Evolutionary conservation across 768 basidiomycete species (phyloP).

Genomic region (Filobasidium floriforme): DNA sequence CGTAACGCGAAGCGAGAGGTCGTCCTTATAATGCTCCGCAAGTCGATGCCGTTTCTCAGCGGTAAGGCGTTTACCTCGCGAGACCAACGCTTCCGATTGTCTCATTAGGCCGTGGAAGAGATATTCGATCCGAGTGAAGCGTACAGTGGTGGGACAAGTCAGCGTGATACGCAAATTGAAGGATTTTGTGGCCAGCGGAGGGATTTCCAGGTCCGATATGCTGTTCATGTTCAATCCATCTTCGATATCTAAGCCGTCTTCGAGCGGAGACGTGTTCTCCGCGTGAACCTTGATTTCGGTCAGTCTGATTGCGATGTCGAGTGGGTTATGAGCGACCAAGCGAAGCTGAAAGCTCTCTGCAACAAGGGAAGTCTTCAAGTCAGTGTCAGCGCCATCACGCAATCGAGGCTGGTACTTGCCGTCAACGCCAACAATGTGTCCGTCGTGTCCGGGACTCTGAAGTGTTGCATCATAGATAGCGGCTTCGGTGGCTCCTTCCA

Average conservation of each 20-base stretch:
- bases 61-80: background rate
- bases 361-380: too few relatives aligned
- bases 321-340: too few relatives aligned
- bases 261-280: background rate
- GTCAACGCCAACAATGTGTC: too few relatives aligned
- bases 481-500: background rate
- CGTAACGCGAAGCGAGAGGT: background rate
- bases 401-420: too few relatives aligned
- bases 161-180: background rate
- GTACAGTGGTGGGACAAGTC: too few relatives aligned
- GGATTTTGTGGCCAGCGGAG: background rate
- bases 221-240: background rate
- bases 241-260: background rate
- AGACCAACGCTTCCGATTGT: background rate
- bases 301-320: background rate
- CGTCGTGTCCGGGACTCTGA: background rate
- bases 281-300: background rate
- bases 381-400: too few relatives aligned
- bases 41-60: background rate
- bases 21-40: background rate
- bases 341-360: too few relatives aligned
- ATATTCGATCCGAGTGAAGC: background rate
- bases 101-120: conserved; percentile 2
- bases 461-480: background rate
- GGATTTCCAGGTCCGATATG: background rate